Evolutionary conservation across 1,139 yeast species (phyloP), one percentile per base, ranked within the genome.

Genomic region (Kodamaea plutei): DNA sequence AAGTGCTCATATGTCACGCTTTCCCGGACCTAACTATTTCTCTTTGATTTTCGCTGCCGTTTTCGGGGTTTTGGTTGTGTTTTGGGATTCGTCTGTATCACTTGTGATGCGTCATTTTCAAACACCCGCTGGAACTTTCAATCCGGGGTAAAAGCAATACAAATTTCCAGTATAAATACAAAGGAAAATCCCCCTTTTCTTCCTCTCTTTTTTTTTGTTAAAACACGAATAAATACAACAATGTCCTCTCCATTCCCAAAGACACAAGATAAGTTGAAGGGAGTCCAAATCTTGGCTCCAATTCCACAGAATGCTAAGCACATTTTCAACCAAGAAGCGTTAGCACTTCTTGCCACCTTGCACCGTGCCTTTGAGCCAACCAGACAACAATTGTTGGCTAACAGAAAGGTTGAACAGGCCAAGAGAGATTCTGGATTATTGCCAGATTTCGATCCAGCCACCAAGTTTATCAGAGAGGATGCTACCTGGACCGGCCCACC

Each of bases 401-500:
- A 74, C 52, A 73, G 91, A 49, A 69, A 69, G 39, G 64, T 60
- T 30, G 76, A 75, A 41, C 91, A 82, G 57, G 59, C 56, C 37
- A 65, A 65, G 45, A 71, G 85, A 53, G 89, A 82, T 47, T 66
- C 62, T 18, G 93, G 93, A 28, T 66, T 67, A 43, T 64, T 80
- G 44, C 91, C 91, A 26, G 79, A 78, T 50, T 83, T 83, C 58
- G 61, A 81, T 37, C 84, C 85, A 15, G 87, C 80, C 54, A 83
- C 93, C 22, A 64, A 64, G 41, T 60, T 72, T 54, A 79, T 83
- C 51, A 73, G 93, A 56, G 76, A 81, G 25, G 87, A 83, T 54
- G 69, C 79, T 23, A 69, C 79, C 30, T 83, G 93, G 93, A 79
- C 78, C 41, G 91, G 91, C 24, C 85, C 91, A 23, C 65, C 79